Conservation (phyloP, 2,329 filamentous ascomycete species). For the Dactylellina sp. region DNA sequence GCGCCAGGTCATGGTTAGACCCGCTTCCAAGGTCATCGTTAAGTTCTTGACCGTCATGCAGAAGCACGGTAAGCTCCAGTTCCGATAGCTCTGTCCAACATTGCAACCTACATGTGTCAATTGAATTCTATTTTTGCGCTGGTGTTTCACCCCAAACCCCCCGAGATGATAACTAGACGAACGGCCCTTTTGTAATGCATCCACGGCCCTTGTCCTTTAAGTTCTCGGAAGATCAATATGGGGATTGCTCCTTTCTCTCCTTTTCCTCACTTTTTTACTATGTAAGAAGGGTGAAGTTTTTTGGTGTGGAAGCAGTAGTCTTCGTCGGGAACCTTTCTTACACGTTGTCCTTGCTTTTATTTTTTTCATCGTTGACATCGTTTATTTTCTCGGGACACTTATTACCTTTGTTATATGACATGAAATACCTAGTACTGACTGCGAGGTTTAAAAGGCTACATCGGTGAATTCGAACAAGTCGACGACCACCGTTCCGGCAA, state of each 20-base stretch:
- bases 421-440: constrained; percentile 30
- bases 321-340: constrained; percentile 74
- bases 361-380: constrained; percentile 70
- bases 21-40: constrained; percentile 99
- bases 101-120: constrained; percentile 36
- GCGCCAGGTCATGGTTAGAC: constrained; percentile 98
- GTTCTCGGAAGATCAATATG: constrained; percentile 91
- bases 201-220: constrained; percentile 99
- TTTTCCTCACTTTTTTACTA: constrained; percentile 57
- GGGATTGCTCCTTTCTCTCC: constrained; percentile 58
- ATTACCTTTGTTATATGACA: constrained; percentile 63
- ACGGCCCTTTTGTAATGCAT: constrained; percentile 75
- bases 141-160: constrained; percentile 33
- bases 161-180: constrained; percentile 99
- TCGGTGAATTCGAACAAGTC: constrained; percentile 99
- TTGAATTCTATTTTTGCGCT: constrained; percentile 19
- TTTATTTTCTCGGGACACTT: constrained; percentile 95
- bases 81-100: constrained; percentile 14
- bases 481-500: constrained; percentile 99
- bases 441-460: constrained; percentile 79
- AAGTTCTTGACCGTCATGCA: constrained; percentile 99
- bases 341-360: constrained; percentile 77
- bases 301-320: constrained; percentile 70
- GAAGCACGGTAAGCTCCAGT: constrained; percentile 86
- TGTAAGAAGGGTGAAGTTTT: constrained; percentile 58